Evolutionary conservation across 257 asterid genomes (phyloP), one percentile per base, ranked within the genome.

Genomic region (Solanum etuberosum): DNA sequence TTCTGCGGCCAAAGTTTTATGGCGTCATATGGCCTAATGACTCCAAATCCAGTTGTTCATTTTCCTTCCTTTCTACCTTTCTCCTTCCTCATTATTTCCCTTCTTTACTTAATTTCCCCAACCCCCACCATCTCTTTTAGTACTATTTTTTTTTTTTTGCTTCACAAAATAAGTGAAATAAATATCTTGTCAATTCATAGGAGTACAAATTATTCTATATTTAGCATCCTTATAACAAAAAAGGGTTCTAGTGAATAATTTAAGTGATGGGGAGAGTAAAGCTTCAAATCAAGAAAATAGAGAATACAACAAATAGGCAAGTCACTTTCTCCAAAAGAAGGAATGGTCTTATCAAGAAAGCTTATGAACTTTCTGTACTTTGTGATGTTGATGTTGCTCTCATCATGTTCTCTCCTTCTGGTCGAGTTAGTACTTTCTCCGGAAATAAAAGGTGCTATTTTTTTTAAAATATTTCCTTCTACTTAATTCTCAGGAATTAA

Each of bases 251-350:
- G 54, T 12, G 27, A 9, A 29, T 61, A 67, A 34, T 31, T 31
- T 38, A 23, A 38, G 57, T 63, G 18, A 93, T 97, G 99, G 99
- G 99, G 54, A 93, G 99, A 91, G 99, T 97, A 89, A 97, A 97
- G 88, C 94, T 97, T 11, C 94, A 95, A 89, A 97, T 97, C 93
- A 97, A 95, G 94, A 95, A 92, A 88, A 97, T 97, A 2, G 99
- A 97, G 88, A 97, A 95, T 51, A 94, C 98, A 87, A 97, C 99
- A 54, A 97, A 97, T 86, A 92, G 99, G 93, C 99, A 97, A 88
- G 98, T 97, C 89, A 97, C 99, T 91, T 97, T 94, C 93, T 97
- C 99, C 2, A 97, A 97, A 92, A 93, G 99, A 65, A 94, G 99
- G 88, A 97, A 93, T 91, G 99, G 99, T 16, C 95, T 97, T 14